Evolutionary conservation across 2,329 filamentous ascomycete genomes (phyloP).

Genomic region (Septoria linicola): DNA sequence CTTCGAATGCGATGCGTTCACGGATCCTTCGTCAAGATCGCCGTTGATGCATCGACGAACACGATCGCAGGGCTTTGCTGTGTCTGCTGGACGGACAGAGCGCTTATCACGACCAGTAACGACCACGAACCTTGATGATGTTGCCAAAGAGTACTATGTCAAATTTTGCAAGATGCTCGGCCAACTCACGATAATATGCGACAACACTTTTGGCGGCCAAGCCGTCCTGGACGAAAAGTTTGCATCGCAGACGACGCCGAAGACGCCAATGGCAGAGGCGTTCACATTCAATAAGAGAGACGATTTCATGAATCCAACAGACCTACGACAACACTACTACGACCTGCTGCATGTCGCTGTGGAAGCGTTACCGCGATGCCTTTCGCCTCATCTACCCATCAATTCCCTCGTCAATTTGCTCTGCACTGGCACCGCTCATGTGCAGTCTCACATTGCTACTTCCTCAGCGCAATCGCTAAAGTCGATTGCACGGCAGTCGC

Average conservation of each 20-base stretch:
- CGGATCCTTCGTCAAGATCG: slow-evolving; percentile 41
- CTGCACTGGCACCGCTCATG: slow-evolving; percentile 94
- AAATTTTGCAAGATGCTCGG: slow-evolving; percentile 93
- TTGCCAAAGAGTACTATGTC: slow-evolving; percentile 78
- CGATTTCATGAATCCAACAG: slow-evolving; percentile 68
- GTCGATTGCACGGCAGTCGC: slow-evolving; percentile 87
- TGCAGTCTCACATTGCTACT: slow-evolving; percentile 85
- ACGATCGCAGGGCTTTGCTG: slow-evolving; percentile 38
- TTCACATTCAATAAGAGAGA: slow-evolving; percentile 88
- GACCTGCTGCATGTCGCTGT: slow-evolving; percentile 93
- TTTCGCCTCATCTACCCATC: slow-evolving; percentile 87
- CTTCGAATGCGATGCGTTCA: slow-evolving; percentile 49
- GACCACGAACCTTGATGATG: slow-evolving; percentile 65
- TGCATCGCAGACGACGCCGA: slow-evolving; percentile 71
- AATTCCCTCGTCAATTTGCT: slow-evolving; percentile 91
- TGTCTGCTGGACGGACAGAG: slow-evolving; percentile 56
- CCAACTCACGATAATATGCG: slow-evolving; percentile 93
- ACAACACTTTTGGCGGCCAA: slow-evolving; percentile 95
- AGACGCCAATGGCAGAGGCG: slow-evolving; percentile 90
- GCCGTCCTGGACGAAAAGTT: slow-evolving; percentile 95
- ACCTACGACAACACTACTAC: slow-evolving; percentile 92
- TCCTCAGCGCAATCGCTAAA: slow-evolving; percentile 93
- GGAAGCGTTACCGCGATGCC: slow-evolving; percentile 88
- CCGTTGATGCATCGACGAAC: slow-evolving; percentile 39
- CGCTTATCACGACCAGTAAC: slow-evolving; percentile 64